A percentile compares a stretch with the other conserved stretches of the same genome.
Evolutionary conservation across 2,329 filamentous ascomycete species (phyloP).

Genomic region (Xylaria sp.): DNA sequence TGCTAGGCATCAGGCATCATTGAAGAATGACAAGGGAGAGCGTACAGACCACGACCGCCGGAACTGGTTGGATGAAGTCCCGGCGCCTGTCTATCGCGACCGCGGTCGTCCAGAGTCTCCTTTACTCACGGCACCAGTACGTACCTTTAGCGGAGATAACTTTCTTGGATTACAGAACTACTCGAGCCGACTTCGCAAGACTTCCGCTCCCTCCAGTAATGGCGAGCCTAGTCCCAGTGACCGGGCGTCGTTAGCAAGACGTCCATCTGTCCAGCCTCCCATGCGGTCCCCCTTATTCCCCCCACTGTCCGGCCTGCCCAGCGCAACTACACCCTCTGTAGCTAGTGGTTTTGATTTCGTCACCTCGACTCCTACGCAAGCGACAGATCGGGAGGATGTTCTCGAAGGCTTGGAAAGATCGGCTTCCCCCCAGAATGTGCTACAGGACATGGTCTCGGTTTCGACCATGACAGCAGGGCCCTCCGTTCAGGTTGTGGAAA

Average conservation of each 20-base stretch:
- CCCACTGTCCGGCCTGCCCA: slow-evolving; percentile 49
- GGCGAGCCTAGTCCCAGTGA: slow-evolving; percentile 56
- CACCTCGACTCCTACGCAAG: slow-evolving; percentile 55
- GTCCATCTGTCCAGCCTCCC: slow-evolving; percentile 62
- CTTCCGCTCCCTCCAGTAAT: slow-evolving; percentile 62
- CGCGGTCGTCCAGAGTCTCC: slow-evolving; percentile 66
- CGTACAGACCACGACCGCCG: slow-evolving; percentile 55
- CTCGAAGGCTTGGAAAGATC: slow-evolving; percentile 65
- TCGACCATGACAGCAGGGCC: slow-evolving; percentile 92
- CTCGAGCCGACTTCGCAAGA: slow-evolving; percentile 56
- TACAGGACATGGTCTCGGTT: slow-evolving; percentile 87
- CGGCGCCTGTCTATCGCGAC: slow-evolving; percentile 54
- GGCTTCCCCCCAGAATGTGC: slow-evolving; percentile 73
- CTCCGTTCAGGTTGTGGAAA: slow-evolving; percentile 92
- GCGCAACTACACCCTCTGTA: slow-evolving; percentile 57
- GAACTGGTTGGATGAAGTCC: slow-evolving; percentile 64
- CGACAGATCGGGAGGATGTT: slow-evolving; percentile 59
- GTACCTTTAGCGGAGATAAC: slow-evolving; percentile 64
- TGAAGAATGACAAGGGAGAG: slow-evolving; percentile 55
- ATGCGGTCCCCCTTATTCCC: slow-evolving; percentile 55
- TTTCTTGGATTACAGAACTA: slow-evolving; percentile 59
- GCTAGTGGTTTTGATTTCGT: slow-evolving; percentile 59
- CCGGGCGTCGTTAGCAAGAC: slow-evolving; percentile 55
- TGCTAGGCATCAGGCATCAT: slow-evolving; percentile 58
- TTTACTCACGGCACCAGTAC: slow-evolving; percentile 58